Conservation (phyloP, 2,329 filamentous ascomycete genomes). For the Cladophialophora immunda region DNA sequence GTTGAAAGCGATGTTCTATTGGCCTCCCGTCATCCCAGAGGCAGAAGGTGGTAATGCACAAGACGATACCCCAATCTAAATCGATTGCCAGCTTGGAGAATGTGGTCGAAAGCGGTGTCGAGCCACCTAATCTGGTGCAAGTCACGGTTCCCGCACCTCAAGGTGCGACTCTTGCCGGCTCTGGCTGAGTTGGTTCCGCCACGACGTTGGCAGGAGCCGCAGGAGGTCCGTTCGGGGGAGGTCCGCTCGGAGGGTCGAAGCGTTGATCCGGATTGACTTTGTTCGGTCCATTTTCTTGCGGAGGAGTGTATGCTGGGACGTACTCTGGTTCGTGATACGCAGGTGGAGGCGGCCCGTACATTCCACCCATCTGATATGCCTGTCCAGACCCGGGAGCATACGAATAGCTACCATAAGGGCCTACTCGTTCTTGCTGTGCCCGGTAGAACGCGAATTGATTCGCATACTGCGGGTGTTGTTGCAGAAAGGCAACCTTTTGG, state of each 20-base stretch:
- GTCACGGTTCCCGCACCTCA: background rate
- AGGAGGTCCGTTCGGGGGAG: slow-evolving; percentile 25
- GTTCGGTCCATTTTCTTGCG: slow-evolving; percentile 31
- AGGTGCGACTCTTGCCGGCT: slow-evolving; percentile 8
- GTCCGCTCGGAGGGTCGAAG: slow-evolving; percentile 30
- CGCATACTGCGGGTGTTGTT: slow-evolving; percentile 40
- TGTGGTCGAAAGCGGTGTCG: background rate
- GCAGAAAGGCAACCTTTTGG: slow-evolving; percentile 42
- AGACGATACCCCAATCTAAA: background rate
- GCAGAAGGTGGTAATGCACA: background rate
- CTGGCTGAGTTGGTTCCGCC: slow-evolving; percentile 6
- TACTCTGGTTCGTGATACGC: slow-evolving; percentile 39
- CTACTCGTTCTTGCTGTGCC: slow-evolving; percentile 18
- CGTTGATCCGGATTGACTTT: slow-evolving; percentile 43
- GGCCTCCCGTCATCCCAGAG: background rate
- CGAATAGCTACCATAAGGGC: slow-evolving; percentile 21
- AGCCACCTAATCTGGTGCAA: background rate
- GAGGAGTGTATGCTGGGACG: slow-evolving; percentile 42
- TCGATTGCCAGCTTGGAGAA: background rate
- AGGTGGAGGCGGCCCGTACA: slow-evolving; percentile 38
- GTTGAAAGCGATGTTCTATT: background rate
- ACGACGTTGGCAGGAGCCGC: background rate
- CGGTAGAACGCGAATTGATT: slow-evolving; percentile 50
- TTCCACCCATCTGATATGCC: slow-evolving; percentile 40
- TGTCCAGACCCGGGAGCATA: slow-evolving; percentile 18